Percentiles rank a stretch among this genome's conserved stretches.
These are phyloP conservation scores for Epichloe sp. DNA, from an alignment of 2,329 filamentous ascomycete genomes.

Conservation along the genomic window DNA sequence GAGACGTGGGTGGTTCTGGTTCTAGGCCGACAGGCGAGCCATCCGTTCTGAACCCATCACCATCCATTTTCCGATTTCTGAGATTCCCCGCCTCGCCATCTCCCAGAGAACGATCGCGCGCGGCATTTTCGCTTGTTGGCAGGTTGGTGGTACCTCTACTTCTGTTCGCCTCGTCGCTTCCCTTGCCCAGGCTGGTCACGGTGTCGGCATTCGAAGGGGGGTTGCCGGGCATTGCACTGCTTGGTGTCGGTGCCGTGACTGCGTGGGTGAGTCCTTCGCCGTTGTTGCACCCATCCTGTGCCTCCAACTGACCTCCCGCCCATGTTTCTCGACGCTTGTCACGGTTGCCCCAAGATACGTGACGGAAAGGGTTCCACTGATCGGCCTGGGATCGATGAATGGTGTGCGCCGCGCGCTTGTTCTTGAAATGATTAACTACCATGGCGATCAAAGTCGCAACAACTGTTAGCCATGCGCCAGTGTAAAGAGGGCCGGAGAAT, in stretches of 20 bases:
- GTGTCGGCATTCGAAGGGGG: slow-evolving; percentile 14
- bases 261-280: slow-evolving; percentile 23
- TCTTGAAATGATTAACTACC: slow-evolving; percentile 32
- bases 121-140: slow-evolving; percentile 9
- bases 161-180: slow-evolving; percentile 11
- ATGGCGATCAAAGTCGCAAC: slow-evolving; percentile 7
- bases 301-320: slow-evolving; percentile 21
- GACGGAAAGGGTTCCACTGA: slow-evolving; percentile 33
- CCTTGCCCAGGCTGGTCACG: slow-evolving; percentile 9
- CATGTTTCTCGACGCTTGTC: slow-evolving; percentile 20
- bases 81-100: slow-evolving; percentile 13
- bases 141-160: slow-evolving; percentile 8
- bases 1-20: slow-evolving; percentile 8
- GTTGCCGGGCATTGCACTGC: slow-evolving; percentile 9
- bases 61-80: slow-evolving; percentile 20
- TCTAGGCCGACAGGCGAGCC: not conserved
- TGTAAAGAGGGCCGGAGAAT: not conserved
- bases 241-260: slow-evolving; percentile 19
- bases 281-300: slow-evolving; percentile 13
- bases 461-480: slow-evolving; percentile 4
- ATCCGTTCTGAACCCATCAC: slow-evolving; percentile 7
- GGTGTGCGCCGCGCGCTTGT: slow-evolving; percentile 31
- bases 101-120: slow-evolving; percentile 10
- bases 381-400: slow-evolving; percentile 26
- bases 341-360: slow-evolving; percentile 23